These are phyloP conservation scores for Teunomyces panamensis DNA, from an alignment of 805 yeast species.

Conservation along the genomic window DNA sequence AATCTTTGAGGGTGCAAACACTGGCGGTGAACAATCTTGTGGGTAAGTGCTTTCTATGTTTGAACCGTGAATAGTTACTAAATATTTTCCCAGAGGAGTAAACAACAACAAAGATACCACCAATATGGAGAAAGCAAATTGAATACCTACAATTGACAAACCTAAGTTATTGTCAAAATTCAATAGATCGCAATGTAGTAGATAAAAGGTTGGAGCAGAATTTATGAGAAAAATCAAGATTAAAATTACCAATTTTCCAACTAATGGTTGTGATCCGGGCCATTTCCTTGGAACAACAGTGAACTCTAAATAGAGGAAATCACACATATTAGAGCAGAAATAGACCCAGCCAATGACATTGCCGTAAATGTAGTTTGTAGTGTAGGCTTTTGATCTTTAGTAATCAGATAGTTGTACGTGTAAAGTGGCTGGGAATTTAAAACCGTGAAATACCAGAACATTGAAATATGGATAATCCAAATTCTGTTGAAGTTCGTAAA, in stretches of 20 bases:
- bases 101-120: constrained; percentile 29
- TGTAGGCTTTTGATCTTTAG: constrained; percentile 30
- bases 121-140: constrained; percentile 25
- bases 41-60: constrained; percentile 3
- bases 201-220: constrained; percentile 27
- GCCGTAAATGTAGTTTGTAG: constrained; percentile 42
- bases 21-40: too few relatives aligned
- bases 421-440: constrained; percentile 50
- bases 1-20: constrained; percentile 24
- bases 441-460: constrained; percentile 52
- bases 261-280: constrained; percentile 18
- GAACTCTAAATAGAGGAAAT: constrained; percentile 23
- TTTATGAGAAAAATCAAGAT: constrained; percentile 18
- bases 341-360: constrained; percentile 44
- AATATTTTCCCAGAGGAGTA: constrained; percentile 24
- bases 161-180: constrained; percentile 17
- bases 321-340: constrained; percentile 31
- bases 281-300: constrained; percentile 25
- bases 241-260: constrained; percentile 13
- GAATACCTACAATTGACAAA: constrained; percentile 18
- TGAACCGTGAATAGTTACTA: constrained; percentile 2
- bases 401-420: constrained; percentile 43
- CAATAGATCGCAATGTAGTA: constrained; percentile 21
- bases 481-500: constrained; percentile 49
- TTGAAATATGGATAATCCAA: constrained; percentile 50